These are phyloP conservation scores for Passalora sequoiae DNA, from an alignment of 2,329 filamentous ascomycete species.

Conservation along the genomic window DNA sequence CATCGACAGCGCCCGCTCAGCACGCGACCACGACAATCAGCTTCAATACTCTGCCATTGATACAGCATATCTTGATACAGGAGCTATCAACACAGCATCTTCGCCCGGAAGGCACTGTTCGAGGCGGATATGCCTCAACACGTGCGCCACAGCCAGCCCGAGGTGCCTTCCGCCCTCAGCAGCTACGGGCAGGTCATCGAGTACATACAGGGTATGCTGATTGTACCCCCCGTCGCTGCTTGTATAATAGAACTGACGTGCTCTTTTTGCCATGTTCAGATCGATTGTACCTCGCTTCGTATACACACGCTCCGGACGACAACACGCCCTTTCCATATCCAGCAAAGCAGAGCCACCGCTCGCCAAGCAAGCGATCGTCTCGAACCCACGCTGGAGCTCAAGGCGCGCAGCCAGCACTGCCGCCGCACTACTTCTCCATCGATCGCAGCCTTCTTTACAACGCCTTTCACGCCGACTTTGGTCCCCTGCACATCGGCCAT, in stretches of 20 bases:
- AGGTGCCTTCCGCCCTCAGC: slow-evolving; percentile 33
- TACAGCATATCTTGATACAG: not conserved
- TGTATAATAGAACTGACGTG: too few species aligned
- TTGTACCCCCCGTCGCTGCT: slow-evolving; percentile 22
- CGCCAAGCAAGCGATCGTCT: slow-evolving; percentile 70
- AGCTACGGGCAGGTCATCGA: slow-evolving; percentile 87
- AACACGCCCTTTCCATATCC: slow-evolving; percentile 85
- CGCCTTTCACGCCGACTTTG: slow-evolving; percentile 97
- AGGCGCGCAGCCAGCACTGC: slow-evolving; percentile 34
- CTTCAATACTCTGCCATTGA: not conserved
- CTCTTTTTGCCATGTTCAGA: slow-evolving; percentile 57
- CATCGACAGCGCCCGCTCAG: slow-evolving; percentile 1
- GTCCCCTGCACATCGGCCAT: slow-evolving; percentile 93
- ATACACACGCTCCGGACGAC: slow-evolving; percentile 72
- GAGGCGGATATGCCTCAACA: slow-evolving; percentile 29
- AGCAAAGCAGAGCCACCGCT: slow-evolving; percentile 49
- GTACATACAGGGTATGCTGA: slow-evolving; percentile 77
- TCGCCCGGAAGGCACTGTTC: slow-evolving; percentile 4
- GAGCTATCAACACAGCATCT: not conserved
- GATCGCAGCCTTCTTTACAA: slow-evolving; percentile 85
- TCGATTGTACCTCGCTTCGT: slow-evolving; percentile 90
- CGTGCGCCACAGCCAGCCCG: slow-evolving; percentile 23
- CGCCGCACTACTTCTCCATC: slow-evolving; percentile 88
- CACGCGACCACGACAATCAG: slow-evolving; percentile 7
- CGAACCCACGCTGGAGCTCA: slow-evolving; percentile 57